Evolutionary conservation across 768 basidiomycete species (phyloP).

Genomic region (Boletus bicolor): DNA sequence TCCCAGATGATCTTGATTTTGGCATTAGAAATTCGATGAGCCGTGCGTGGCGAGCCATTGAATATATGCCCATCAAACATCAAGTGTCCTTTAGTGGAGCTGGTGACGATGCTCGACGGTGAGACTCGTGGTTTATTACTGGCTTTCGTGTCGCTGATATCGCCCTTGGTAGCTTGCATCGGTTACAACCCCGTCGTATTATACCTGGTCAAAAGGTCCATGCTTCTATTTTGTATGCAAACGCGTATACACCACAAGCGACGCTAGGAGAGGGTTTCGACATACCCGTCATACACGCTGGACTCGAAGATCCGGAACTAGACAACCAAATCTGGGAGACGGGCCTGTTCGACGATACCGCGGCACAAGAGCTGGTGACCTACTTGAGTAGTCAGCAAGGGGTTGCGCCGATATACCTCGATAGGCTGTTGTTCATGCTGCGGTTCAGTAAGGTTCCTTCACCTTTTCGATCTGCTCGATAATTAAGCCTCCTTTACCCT

Average conservation of each 20-base stretch:
- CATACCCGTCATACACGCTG: slow-evolving; percentile 8
- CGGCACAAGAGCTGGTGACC: slow-evolving; percentile 10
- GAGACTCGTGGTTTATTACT: neutral
- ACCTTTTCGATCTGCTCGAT: neutral
- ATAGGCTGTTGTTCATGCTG: slow-evolving; percentile 21
- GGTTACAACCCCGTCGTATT: slow-evolving; percentile 23
- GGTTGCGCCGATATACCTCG: slow-evolving; percentile 18
- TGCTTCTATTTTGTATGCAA: slow-evolving; percentile 23
- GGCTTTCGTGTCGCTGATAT: neutral
- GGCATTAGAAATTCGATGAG: slow-evolving; percentile 24
- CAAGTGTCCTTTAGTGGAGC: slow-evolving; percentile 21
- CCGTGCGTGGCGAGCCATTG: slow-evolving; percentile 11
- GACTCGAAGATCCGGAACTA: slow-evolving; percentile 3
- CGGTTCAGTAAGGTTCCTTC: slow-evolving; percentile 16
- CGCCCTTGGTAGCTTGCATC: slow-evolving; percentile 10
- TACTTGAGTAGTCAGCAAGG: slow-evolving; percentile 13
- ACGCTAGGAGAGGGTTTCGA: slow-evolving; percentile 25
- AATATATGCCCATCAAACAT: slow-evolving; percentile 25
- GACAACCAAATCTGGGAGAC: slow-evolving; percentile 19
- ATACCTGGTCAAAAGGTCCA: slow-evolving; percentile 28
- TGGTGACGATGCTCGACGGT: slow-evolving; percentile 18
- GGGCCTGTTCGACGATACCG: slow-evolving; percentile 19
- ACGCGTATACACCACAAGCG: slow-evolving; percentile 18
- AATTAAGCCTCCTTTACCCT: neutral
- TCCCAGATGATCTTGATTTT: slow-evolving; percentile 25